Conservation (phyloP, 179 eudicot species). For the Camellia oleifera region DNA sequence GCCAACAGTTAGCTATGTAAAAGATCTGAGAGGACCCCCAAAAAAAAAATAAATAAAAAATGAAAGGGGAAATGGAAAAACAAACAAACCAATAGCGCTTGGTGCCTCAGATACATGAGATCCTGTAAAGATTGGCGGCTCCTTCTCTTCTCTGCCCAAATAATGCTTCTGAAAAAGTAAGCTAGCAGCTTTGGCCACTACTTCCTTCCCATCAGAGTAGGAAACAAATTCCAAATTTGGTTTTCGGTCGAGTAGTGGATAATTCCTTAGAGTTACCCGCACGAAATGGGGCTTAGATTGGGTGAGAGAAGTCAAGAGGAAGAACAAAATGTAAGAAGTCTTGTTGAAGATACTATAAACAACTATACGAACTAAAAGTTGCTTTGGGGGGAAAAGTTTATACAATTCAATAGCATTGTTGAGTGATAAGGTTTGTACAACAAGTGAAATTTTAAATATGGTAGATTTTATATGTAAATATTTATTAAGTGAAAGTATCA, state of each 20-base stretch:
- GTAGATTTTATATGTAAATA: no score
- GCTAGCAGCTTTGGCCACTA: conserved; percentile 77
- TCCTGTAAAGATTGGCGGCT: conserved; percentile 53
- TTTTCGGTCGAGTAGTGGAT: conserved; percentile 31
- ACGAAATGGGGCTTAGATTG: conserved; percentile 7
- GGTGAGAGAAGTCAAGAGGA: not conserved
- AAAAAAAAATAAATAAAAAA: not conserved
- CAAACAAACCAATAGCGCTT: conserved; percentile 59
- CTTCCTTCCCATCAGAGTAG: conserved; percentile 74
- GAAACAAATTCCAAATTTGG: conserved; percentile 67
- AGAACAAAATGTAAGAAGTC: not conserved
- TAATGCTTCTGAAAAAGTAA: conserved; percentile 55
- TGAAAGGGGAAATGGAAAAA: conserved; percentile 5
- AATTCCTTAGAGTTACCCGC: conserved; percentile 45
- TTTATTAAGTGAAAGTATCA: no score
- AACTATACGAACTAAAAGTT: no score
- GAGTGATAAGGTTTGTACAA: no score
- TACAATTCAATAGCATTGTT: no score
- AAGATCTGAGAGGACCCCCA: not conserved
- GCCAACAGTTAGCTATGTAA: not conserved
- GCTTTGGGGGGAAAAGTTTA: no score
- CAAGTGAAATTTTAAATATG: no score
- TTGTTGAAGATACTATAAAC: no score
- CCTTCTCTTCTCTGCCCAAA: conserved; percentile 35
- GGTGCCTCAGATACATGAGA: conserved; percentile 64